Evolutionary conservation across 495 filamentous ascomycete genomes (phyloP).

Genomic region (Tuber aestivum): DNA sequence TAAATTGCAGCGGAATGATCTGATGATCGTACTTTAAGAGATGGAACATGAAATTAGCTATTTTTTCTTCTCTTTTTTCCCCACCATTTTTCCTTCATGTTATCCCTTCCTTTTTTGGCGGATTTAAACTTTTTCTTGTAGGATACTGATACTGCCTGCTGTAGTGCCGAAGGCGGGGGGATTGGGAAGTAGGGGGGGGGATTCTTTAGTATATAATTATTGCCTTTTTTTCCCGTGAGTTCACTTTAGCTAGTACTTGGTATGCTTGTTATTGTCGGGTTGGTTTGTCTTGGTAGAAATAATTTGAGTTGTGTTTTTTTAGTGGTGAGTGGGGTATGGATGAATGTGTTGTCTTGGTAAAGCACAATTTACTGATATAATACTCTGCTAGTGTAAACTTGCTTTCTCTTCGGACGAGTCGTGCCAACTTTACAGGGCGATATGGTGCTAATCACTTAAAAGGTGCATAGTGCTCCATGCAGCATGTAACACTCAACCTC

Average conservation of each 20-base stretch:
- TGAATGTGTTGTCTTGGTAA: neutral
- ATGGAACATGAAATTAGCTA: constrained; percentile 34
- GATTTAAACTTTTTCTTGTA: constrained; percentile 31
- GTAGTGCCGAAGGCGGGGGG: constrained; percentile 13
- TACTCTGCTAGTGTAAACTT: neutral
- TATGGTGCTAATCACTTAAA: no score
- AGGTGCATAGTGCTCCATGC: no score
- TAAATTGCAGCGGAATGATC: constrained; percentile 64
- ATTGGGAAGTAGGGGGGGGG: neutral
- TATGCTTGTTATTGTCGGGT: neutral
- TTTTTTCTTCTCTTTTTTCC: constrained; percentile 19
- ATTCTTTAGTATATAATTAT: constrained; percentile 1
- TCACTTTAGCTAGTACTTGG: neutral
- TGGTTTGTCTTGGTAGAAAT: neutral
- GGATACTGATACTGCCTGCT: constrained; percentile 23
- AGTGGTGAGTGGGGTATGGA: neutral
- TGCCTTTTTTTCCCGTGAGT: neutral
- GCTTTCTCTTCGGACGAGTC: neutral
- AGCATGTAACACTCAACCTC: no score
- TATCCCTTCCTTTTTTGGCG: constrained; percentile 28
- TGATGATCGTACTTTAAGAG: constrained; percentile 72
- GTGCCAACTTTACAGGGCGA: no score
- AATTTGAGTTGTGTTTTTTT: neutral
- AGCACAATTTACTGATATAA: neutral
- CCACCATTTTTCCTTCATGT: constrained; percentile 16